phyloP scores from a whole-genome alignment of 129 eudicot species.

The Deinandra increscens region DNA sequence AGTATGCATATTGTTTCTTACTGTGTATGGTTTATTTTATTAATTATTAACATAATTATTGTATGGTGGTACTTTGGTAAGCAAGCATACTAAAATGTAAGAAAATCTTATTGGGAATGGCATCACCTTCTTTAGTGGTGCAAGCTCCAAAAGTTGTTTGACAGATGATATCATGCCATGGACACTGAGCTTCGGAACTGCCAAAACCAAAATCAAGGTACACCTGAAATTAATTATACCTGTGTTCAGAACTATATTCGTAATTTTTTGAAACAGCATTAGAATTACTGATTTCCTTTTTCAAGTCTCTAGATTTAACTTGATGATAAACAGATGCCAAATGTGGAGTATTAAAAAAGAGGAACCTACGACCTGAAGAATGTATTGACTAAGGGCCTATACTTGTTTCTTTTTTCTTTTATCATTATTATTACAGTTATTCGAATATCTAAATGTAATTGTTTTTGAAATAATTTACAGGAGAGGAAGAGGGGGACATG shows the following conservation, averaged over 20 bases:
- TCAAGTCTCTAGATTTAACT: constrained; percentile 36
- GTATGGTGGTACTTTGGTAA: not conserved
- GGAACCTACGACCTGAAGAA: too few species aligned
- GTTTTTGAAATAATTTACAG: constrained; percentile 34
- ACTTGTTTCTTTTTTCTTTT: too few species aligned
- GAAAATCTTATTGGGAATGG: not conserved
- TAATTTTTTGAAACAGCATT: constrained; percentile 23
- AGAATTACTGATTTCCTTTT: constrained; percentile 8
- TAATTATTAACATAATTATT: not conserved
- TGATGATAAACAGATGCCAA: constrained; percentile 81
- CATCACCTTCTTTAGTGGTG: constrained; percentile 88
- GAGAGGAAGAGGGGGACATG: constrained; percentile 98
- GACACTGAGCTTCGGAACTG: constrained; percentile 77
- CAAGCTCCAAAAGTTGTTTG: constrained; percentile 90
- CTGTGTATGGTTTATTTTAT: not conserved
- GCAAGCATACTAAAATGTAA: not conserved
- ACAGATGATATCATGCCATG: constrained; percentile 90
- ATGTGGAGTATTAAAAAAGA: too few species aligned
- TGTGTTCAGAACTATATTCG: constrained; percentile 8
- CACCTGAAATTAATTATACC: constrained; percentile 47
- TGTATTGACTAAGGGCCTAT: too few species aligned
- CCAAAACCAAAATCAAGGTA: constrained; percentile 95
- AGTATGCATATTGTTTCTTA: too few species aligned
- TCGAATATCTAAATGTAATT: not conserved
- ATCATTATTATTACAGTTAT: too few species aligned